Evolutionary conservation across 2,329 filamentous ascomycete genomes (phyloP).

Genomic region (Amesomyces nigricolor): DNA sequence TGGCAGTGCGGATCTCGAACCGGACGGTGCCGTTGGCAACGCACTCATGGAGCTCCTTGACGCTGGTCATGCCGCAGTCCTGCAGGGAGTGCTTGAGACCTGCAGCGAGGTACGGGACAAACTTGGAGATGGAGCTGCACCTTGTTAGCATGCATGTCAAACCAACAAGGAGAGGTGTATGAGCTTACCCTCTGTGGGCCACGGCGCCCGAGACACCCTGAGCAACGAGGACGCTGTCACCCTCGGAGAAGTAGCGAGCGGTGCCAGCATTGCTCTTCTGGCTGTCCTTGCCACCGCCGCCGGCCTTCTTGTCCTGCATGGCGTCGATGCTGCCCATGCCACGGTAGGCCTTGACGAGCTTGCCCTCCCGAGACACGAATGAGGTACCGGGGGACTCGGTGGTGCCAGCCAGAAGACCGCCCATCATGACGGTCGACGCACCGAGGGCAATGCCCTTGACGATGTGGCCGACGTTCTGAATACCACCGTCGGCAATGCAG

Average conservation of each 20-base stretch:
- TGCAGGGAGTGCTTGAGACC: slow-evolving; percentile 97
- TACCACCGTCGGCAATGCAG: slow-evolving; percentile 94
- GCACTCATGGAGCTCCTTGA: slow-evolving; percentile 68
- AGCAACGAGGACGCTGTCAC: slow-evolving; percentile 87
- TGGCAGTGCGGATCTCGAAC: slow-evolving; percentile 91
- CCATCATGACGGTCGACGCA: slow-evolving; percentile 98
- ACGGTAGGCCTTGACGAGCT: slow-evolving; percentile 98
- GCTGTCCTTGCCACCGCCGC: slow-evolving; percentile 63
- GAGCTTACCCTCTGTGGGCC: slow-evolving; percentile 61
- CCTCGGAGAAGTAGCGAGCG: slow-evolving; percentile 96
- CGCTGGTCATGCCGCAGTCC: slow-evolving; percentile 81
- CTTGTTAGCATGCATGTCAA: slow-evolving; percentile 29
- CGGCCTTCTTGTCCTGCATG: slow-evolving; percentile 99
- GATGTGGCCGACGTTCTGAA: slow-evolving; percentile 98
- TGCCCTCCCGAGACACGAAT: slow-evolving; percentile 91
- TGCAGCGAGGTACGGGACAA: slow-evolving; percentile 90
- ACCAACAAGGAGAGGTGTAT: not conserved
- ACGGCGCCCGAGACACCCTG: slow-evolving; percentile 91
- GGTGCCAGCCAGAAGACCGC: slow-evolving; percentile 91
- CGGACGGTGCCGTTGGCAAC: slow-evolving; percentile 71
- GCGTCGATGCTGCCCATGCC: slow-evolving; percentile 99
- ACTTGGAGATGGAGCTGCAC: slow-evolving; percentile 77
- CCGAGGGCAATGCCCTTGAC: slow-evolving; percentile 96
- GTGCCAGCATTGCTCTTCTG: slow-evolving; percentile 89
- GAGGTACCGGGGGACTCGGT: slow-evolving; percentile 96